Percentiles rank a stretch among this genome's conserved stretches.
Conservation (phyloP, 73 alveolate genomes). For the Diophrys sp. region DNA sequence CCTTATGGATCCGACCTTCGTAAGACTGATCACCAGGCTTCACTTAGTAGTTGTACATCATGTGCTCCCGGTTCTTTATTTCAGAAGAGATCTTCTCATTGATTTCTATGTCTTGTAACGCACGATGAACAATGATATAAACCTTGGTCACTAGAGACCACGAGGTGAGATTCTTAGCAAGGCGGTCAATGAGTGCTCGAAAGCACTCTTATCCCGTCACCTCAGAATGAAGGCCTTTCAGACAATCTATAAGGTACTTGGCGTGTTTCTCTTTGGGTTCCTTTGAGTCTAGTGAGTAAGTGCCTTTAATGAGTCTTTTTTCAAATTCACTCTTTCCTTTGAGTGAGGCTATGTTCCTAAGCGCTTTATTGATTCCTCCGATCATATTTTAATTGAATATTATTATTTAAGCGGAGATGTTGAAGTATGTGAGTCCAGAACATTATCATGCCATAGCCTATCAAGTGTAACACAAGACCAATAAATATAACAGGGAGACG, state of each 20-base stretch:
- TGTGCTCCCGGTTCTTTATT: slow-evolving; percentile 28
- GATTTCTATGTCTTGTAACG: slow-evolving; percentile 43
- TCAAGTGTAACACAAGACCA: no score
- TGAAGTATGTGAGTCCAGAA: no score
- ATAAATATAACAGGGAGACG: no score
- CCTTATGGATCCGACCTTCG: slow-evolving; percentile 5
- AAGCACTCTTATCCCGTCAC: slow-evolving; percentile 30
- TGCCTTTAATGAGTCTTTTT: slow-evolving; percentile 48
- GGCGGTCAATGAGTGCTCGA: slow-evolving; percentile 26
- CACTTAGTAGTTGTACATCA: slow-evolving; percentile 41
- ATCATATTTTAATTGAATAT: slow-evolving; percentile 21
- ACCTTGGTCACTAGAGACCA: slow-evolving; percentile 57
- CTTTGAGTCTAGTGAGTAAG: slow-evolving; percentile 44
- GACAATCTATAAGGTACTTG: slow-evolving; percentile 34
- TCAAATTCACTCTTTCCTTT: slow-evolving; percentile 49
- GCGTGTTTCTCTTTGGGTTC: slow-evolving; percentile 67
- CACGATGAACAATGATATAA: slow-evolving; percentile 51
- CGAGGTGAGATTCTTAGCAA: slow-evolving; percentile 43
- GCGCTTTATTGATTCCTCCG: slow-evolving; percentile 52
- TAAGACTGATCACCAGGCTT: slow-evolving; percentile 53
- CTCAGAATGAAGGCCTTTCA: slow-evolving; percentile 43
- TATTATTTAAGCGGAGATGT: not conserved
- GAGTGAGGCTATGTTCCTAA: slow-evolving; percentile 50
- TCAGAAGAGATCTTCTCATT: slow-evolving; percentile 30
- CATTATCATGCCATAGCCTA: no score